phyloP scores from a whole-genome alignment of 1,284 basidiomycete genomes.

The Heterobasidion occidentale region DNA sequence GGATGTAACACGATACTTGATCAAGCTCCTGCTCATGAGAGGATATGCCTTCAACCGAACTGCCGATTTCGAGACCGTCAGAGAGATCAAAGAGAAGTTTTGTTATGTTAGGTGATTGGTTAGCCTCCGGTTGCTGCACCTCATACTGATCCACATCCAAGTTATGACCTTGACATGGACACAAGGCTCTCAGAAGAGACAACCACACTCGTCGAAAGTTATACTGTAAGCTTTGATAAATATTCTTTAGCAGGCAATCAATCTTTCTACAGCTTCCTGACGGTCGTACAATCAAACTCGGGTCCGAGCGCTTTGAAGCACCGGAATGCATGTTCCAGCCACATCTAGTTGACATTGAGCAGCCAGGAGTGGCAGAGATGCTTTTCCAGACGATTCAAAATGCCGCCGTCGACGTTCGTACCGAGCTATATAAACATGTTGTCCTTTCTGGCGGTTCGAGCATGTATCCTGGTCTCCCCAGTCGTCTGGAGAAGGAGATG shows the following conservation, averaged over 20 bases:
- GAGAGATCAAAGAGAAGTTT: conserved; percentile 98
- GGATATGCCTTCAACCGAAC: conserved; percentile 99
- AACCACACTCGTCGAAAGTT: conserved; percentile 92
- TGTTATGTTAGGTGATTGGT: conserved; percentile 84
- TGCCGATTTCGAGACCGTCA: conserved; percentile 97
- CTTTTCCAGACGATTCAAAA: conserved; percentile 94
- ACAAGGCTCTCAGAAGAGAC: conserved; percentile 94
- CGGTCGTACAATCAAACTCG: conserved; percentile 94
- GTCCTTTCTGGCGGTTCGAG: conserved; percentile 95
- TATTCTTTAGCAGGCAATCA: background rate
- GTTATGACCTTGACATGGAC: conserved; percentile 94
- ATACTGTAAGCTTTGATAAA: conserved; percentile 59
- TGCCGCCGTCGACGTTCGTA: conserved; percentile 85
- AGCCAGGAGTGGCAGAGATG: conserved; percentile 97
- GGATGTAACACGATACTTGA: conserved; percentile 96
- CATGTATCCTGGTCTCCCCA: conserved; percentile 98
- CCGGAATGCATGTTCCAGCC: conserved; percentile 99
- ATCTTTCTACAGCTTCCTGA: conserved; percentile 71
- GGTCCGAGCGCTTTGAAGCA: conserved; percentile 99
- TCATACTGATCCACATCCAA: conserved; percentile 20
- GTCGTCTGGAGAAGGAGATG: conserved; percentile 98
- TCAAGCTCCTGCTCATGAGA: conserved; percentile 96
- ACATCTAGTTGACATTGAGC: conserved; percentile 94
- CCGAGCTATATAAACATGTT: conserved; percentile 96
- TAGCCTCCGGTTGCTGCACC: too few species aligned